Base-by-base conservation (phyloP, 768 basidiomycete species). In the Mycena metata region DNA sequence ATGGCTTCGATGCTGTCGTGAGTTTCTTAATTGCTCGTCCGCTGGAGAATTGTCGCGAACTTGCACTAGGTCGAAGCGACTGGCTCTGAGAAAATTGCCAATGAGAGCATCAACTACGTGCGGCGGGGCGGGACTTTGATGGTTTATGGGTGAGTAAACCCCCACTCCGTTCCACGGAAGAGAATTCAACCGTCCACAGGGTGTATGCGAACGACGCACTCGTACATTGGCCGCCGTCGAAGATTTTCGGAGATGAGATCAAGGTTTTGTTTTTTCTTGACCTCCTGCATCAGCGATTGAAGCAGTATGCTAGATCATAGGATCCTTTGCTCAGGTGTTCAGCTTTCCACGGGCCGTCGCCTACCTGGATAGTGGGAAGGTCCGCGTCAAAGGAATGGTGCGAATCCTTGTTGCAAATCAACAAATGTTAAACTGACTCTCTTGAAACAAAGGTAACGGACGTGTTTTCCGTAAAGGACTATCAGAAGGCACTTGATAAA, bases 321-420 rank as follows among this genome's bases (percentile, higher is more conserved):
- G 95, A 15, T 96, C 95, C 0, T 96, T 96, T 83, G 92, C 95
- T 11, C 95, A 96, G 72, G 90, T 90, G 0, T 90, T 84, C 80
- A 96, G 95, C 79, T 96, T 97, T 90, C 94, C 95, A 49, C 90
- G 95, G 7, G 94, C 95, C 2, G 89, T 97, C 41, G 92, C 90
- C 15, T 96, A 96, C 77, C 88, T 97, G 21, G 95, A 97, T 73
- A 88, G 89, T 70, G 93, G 93, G 9, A 96, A 95, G 81, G 83
- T 96, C 74, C 91, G 84, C 61, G 87, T 92, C 24, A 90, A 91
- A 84, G 91, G 79, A 15, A 78, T 80, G 78, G 79, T 78, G 41
- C 75, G 78, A 58, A n/a, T n/a, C n/a, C n/a, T n/a, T n/a, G 47
- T 51, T 9, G 15, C 30, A 45, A 54, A 8, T 36, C 16, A 24